Evolutionary conservation across 306 rosid genomes (phyloP).

Genomic region (Sophora flavescens): DNA sequence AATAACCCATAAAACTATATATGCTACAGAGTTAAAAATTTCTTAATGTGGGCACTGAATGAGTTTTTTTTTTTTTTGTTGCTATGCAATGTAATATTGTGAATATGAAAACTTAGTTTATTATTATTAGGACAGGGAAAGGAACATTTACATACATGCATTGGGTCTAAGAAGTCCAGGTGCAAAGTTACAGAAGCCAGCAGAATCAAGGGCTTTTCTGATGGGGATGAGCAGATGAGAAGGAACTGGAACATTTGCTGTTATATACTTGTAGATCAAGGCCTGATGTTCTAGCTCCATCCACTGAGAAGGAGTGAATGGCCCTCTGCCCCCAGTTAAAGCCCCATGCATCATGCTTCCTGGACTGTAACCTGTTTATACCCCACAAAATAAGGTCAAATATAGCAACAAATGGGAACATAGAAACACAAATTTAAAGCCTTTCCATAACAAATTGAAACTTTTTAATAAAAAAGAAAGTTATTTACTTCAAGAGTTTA

Average conservation of each 20-base stretch:
- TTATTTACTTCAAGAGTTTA: not conserved
- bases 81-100: too few species aligned
- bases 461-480: not conserved
- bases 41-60: not conserved
- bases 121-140: not conserved
- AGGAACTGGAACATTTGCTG: constrained; percentile 82
- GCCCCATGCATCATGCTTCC: constrained; percentile 77
- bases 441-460: constrained; percentile 2
- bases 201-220: constrained; percentile 81
- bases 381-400: constrained; percentile 34
- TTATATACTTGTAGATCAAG: constrained; percentile 89
- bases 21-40: too few species aligned
- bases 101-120: not conserved
- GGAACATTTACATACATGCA: constrained; percentile 53
- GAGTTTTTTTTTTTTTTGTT: too few species aligned
- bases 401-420: not conserved
- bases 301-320: constrained; percentile 95
- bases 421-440: not conserved
- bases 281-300: constrained; percentile 97
- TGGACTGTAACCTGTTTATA: constrained; percentile 56
- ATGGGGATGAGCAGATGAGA: constrained; percentile 84
- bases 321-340: constrained; percentile 58
- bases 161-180: constrained; percentile 70
- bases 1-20: too few species aligned
- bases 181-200: constrained; percentile 64